These are phyloP conservation scores for Pseudogymnoascus sp. DNA, from an alignment of 2,329 filamentous ascomycete genomes.

Conservation along the genomic window DNA sequence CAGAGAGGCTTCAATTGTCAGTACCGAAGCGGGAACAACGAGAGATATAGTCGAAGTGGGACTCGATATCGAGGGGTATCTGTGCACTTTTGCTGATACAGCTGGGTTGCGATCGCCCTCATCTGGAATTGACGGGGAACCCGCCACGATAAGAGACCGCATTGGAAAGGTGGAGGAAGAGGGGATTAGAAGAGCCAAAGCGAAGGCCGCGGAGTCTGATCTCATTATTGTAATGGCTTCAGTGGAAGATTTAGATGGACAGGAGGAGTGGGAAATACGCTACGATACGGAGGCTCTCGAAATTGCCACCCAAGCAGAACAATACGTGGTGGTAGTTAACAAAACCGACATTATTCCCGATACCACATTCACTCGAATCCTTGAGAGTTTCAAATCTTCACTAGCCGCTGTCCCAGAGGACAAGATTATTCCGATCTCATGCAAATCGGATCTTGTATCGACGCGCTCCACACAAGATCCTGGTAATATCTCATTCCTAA, in stretches of 20 bases:
- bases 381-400: constrained; percentile 33
- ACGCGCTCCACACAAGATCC: constrained; percentile 35
- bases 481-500: constrained; percentile 61
- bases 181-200: constrained; percentile 79
- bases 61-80: constrained; percentile 80
- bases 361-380: constrained; percentile 30
- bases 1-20: constrained; percentile 90
- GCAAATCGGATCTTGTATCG: constrained; percentile 34
- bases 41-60: constrained; percentile 88
- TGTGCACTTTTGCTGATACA: constrained; percentile 92
- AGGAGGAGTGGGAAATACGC: constrained; percentile 36
- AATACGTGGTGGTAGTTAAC: constrained; percentile 51
- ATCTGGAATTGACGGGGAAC: constrained; percentile 17
- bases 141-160: constrained; percentile 14
- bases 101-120: constrained; percentile 64
- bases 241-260: constrained; percentile 44
- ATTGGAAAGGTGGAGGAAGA: constrained; percentile 78
- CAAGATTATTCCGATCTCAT: constrained; percentile 53
- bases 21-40: constrained; percentile 85
- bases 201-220: constrained; percentile 74
- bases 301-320: constrained; percentile 41
- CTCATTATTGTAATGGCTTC: constrained; percentile 75
- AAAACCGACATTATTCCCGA: constrained; percentile 46
- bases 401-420: constrained; percentile 28
- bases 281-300: constrained; percentile 48